These are phyloP conservation scores for Hypoxylon intermedium DNA, from an alignment of 495 filamentous ascomycete species.

Conservation along the genomic window DNA sequence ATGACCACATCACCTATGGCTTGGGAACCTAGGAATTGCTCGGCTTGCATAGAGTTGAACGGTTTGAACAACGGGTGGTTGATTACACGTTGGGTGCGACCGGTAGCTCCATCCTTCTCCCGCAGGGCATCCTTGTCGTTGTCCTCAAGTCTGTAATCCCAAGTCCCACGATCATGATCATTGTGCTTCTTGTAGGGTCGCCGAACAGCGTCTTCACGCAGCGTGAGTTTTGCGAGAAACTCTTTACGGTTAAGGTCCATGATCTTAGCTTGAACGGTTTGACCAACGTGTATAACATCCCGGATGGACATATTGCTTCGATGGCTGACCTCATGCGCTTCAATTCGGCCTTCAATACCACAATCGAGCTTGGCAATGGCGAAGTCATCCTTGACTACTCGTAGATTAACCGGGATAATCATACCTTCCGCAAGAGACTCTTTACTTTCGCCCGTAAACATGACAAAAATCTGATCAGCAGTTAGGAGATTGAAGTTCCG, in stretches of 20 bases:
- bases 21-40: slow-evolving; percentile 88
- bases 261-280: slow-evolving; percentile 88
- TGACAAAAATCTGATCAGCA: slow-evolving; percentile 89
- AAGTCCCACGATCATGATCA: slow-evolving; percentile 77
- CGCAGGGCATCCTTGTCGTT: slow-evolving; percentile 77
- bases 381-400: slow-evolving; percentile 86
- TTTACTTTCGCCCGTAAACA: slow-evolving; percentile 91
- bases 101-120: slow-evolving; percentile 80
- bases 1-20: slow-evolving; percentile 90
- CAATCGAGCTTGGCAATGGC: slow-evolving; percentile 92
- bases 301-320: slow-evolving; percentile 57
- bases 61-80: slow-evolving; percentile 94
- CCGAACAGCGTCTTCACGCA: slow-evolving; percentile 79
- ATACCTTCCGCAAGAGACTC: slow-evolving; percentile 85
- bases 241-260: slow-evolving; percentile 81
- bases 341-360: slow-evolving; percentile 87
- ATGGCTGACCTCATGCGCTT: slow-evolving; percentile 72
- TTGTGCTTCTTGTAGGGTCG: slow-evolving; percentile 68
- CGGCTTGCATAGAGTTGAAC: slow-evolving; percentile 91
- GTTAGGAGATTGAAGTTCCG: slow-evolving; percentile 75
- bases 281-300: slow-evolving; percentile 71
- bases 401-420: slow-evolving; percentile 88
- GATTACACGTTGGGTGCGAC: slow-evolving; percentile 89
- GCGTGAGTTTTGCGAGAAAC: slow-evolving; percentile 79
- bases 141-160: slow-evolving; percentile 83